phyloP scores from a whole-genome alignment of 2,329 filamentous ascomycete species.

The Fusarium aywerte region DNA sequence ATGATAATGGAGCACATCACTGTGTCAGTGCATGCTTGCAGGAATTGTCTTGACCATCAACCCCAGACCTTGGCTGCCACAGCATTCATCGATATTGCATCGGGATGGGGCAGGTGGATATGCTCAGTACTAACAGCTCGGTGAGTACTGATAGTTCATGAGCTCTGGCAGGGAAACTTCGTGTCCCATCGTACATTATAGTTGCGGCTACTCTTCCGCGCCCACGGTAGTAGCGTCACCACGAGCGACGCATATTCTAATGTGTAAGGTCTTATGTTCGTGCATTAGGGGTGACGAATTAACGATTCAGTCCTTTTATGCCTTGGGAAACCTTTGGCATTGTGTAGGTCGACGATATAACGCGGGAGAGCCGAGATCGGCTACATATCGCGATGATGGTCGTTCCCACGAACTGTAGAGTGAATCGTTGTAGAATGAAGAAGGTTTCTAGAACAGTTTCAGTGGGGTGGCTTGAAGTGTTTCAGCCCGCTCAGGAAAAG shows the following conservation, averaged over 20 bases:
- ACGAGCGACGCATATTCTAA: constrained; percentile 10
- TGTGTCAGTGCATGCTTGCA: neutral
- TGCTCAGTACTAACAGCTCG: constrained; percentile 1
- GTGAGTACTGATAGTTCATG: neutral
- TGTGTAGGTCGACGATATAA: neutral
- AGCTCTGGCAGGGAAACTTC: constrained; percentile 31
- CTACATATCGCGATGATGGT: neutral
- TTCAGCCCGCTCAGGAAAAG: constrained; percentile 40
- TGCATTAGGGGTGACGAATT: neutral
- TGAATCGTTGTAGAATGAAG: constrained; percentile 35
- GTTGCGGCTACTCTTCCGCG: constrained; percentile 34
- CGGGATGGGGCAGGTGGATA: constrained; percentile 19
- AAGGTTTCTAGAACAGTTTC: constrained; percentile 46
- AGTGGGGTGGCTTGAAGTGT: constrained; percentile 40
- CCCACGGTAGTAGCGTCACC: constrained; percentile 39
- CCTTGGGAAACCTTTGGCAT: neutral
- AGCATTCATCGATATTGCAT: constrained; percentile 25
- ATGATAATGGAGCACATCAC: constrained; percentile 21
- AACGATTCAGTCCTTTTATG: neutral
- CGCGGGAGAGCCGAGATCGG: constrained; percentile 9
- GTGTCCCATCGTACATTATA: constrained; percentile 23
- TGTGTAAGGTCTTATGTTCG: neutral
- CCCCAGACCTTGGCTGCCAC: constrained; percentile 31
- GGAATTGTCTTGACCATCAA: constrained; percentile 22
- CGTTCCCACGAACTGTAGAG: constrained; percentile 21